Evolutionary conservation across 169 alveolate genomes (phyloP).

Genomic region (Babesia caballi): DNA sequence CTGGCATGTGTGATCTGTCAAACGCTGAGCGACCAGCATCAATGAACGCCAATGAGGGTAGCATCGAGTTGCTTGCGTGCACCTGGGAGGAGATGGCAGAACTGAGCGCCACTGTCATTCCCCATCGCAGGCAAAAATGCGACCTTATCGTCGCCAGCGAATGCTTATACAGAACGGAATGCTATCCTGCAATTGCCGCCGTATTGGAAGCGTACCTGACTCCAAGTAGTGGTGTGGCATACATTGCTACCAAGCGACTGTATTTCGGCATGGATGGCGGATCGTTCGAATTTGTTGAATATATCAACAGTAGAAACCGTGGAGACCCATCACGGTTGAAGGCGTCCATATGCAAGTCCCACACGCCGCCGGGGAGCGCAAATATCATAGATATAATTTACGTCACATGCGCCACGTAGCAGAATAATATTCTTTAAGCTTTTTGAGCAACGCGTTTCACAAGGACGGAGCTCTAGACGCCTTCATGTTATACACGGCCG

Average conservation of each 20-base stretch:
- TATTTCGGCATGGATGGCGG: conserved; percentile 67
- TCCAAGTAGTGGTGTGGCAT: conserved; percentile 43
- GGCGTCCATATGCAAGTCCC: conserved; percentile 22
- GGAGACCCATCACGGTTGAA: neutral
- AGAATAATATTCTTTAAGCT: too few species aligned
- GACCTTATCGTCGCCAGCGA: conserved; percentile 48
- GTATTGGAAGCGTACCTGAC: conserved; percentile 13
- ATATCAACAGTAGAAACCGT: neutral
- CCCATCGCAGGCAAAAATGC: neutral
- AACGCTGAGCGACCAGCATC: too few species aligned
- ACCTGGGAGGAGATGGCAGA: conserved; percentile 34
- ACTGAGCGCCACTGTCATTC: neutral
- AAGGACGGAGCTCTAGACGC: too few species aligned
- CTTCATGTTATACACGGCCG: too few species aligned
- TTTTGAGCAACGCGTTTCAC: too few species aligned
- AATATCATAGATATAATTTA: conserved; percentile 47
- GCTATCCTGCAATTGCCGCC: conserved; percentile 27
- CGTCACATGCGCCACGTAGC: too few species aligned
- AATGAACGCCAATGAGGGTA: too few species aligned
- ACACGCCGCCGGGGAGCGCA: conserved; percentile 20
- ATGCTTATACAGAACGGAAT: conserved; percentile 53
- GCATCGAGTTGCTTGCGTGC: conserved; percentile 1
- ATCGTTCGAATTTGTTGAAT: conserved; percentile 38
- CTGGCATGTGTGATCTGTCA: too few species aligned
- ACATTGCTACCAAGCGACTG: conserved; percentile 57